A percentile compares a stretch with the other conserved stretches of the same genome.
Evolutionary conservation across 208 protist genomes (phyloP).

Genomic region (Acanthamoeba castellanii): DNA sequence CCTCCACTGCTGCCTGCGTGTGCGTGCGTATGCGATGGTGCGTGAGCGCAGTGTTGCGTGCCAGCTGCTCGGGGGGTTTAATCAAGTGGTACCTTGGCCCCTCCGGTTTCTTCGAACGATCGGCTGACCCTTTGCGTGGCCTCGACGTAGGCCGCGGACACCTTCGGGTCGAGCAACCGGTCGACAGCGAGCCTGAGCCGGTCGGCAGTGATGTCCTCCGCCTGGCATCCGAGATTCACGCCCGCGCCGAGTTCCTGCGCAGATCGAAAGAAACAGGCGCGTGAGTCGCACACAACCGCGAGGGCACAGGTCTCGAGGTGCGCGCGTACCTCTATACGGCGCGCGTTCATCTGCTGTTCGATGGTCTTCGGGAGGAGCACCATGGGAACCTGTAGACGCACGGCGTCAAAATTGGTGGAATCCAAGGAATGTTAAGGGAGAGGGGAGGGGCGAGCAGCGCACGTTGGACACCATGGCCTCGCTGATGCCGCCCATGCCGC

Average conservation of each 20-base stretch:
- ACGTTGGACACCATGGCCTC: conserved; percentile 29
- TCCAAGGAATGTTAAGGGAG: not conserved
- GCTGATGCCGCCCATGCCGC: conserved; percentile 17
- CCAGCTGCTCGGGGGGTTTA: not conserved
- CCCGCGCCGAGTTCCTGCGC: not conserved
- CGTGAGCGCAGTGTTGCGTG: too few species aligned
- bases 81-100: not conserved
- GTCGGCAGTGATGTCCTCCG: not conserved
- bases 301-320: not conserved
- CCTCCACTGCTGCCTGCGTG: not conserved
- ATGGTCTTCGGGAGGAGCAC: conserved; percentile 7
- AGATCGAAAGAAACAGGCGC: not conserved
- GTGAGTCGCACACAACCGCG: not conserved
- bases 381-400: not conserved
- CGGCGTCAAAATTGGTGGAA: not conserved
- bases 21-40: not conserved
- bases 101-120: not conserved
- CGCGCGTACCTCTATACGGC: not conserved
- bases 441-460: not conserved
- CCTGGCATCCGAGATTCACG: conserved; percentile 13
- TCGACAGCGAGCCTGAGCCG: not conserved
- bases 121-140: not conserved
- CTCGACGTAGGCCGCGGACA: not conserved
- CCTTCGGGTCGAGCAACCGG: not conserved
- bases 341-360: conserved; percentile 40